phyloP scores from a whole-genome alignment of 768 basidiomycete genomes.

The Naganishia vaughanmartiniae region DNA sequence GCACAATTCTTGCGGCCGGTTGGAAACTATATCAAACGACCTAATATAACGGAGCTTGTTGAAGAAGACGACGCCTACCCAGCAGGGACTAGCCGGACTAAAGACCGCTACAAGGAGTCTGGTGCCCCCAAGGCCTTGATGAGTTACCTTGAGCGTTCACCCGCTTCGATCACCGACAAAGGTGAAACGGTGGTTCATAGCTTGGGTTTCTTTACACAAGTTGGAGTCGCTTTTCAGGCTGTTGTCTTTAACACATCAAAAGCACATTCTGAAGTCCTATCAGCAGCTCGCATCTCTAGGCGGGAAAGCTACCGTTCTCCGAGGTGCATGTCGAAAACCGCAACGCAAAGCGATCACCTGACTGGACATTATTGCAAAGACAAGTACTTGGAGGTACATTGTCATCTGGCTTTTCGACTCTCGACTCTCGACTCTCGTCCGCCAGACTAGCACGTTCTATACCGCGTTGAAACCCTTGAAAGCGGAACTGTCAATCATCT shows the following conservation, averaged over 20 bases:
- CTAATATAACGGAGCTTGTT: too few species aligned
- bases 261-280: not conserved
- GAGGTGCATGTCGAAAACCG: not conserved
- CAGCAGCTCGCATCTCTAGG: not conserved
- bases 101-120: not conserved
- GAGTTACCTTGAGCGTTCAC: not conserved
- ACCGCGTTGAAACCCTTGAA: not conserved
- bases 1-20: too few species aligned
- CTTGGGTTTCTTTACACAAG: slow-evolving; percentile 6
- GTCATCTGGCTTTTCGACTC: not conserved
- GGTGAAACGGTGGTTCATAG: slow-evolving; percentile 5
- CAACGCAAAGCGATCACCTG: not conserved
- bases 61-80: too few species aligned
- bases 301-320: not conserved
- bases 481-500: not conserved
- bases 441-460: not conserved
- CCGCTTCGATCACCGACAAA: slow-evolving; percentile 15
- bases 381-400: not conserved
- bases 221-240: not conserved
- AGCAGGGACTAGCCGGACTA: too few species aligned
- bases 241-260: not conserved
- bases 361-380: not conserved
- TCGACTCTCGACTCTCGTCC: not conserved
- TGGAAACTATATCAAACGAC: too few species aligned
- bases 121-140: slow-evolving; percentile 1